A percentile compares a stretch with the other conserved stretches of the same genome.
Conservation (phyloP, 129 eudicot genomes). For the Flaveria ramosissima region DNA sequence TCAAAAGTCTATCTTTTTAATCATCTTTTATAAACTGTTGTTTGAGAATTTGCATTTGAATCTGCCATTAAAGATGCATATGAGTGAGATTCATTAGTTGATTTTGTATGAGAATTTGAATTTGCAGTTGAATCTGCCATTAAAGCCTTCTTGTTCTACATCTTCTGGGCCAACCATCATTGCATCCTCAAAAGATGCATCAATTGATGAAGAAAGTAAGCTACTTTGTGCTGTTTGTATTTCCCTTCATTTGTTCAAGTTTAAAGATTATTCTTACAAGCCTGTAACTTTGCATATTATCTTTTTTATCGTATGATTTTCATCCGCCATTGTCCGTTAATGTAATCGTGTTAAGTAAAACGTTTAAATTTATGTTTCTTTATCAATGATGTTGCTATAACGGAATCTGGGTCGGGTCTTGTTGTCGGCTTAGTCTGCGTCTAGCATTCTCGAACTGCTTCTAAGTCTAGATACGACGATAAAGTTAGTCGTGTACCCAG, state of each 20-base stretch:
- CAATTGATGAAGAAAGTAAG: slow-evolving; percentile 49
- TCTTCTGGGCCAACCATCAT: slow-evolving; percentile 35
- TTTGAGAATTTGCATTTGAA: background rate
- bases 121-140: slow-evolving; percentile 42
- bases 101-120: slow-evolving; percentile 8
- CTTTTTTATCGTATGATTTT: background rate
- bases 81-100: background rate
- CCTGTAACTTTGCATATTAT: background rate
- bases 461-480: too few relatives aligned
- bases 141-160: slow-evolving; percentile 36
- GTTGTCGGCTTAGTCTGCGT: too few relatives aligned
- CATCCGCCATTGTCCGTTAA: background rate
- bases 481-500: too few relatives aligned
- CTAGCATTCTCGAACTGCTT: too few relatives aligned
- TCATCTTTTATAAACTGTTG: background rate
- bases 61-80: background rate
- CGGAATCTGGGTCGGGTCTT: background rate
- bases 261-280: background rate
- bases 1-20: background rate
- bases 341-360: background rate
- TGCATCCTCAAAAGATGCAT: slow-evolving; percentile 41
- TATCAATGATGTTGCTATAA: background rate
- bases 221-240: background rate
- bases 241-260: background rate
- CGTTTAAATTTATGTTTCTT: background rate